Percentiles rank a stretch among this genome's conserved stretches.
phyloP scores from a whole-genome alignment of 2,329 filamentous ascomycete genomes.

The Hymenoscyphus fructigenus region DNA sequence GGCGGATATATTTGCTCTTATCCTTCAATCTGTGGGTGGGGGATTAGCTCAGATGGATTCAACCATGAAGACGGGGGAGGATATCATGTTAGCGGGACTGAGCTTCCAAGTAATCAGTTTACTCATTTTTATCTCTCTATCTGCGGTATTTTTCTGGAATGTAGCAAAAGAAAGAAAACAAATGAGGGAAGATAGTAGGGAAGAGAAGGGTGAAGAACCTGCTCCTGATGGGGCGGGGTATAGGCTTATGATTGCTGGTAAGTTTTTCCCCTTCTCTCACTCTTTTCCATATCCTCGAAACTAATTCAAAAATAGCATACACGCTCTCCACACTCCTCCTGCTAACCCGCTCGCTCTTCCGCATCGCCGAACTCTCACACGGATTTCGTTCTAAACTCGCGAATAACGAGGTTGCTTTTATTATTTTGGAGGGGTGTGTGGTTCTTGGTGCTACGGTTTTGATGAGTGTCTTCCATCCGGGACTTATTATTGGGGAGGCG shows the following conservation, averaged over 20 bases:
- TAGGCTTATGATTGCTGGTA: slow-evolving; percentile 2
- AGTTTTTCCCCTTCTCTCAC: background rate
- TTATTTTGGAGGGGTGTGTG: slow-evolving; percentile 44
- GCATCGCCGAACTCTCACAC: slow-evolving; percentile 55
- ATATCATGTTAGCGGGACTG: slow-evolving; percentile 42
- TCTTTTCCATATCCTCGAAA: background rate
- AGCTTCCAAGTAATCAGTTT: slow-evolving; percentile 40
- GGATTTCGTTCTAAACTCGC: slow-evolving; percentile 53
- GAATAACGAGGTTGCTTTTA: slow-evolving; percentile 44
- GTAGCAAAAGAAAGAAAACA: slow-evolving; percentile 15
- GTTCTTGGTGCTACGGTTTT: slow-evolving; percentile 33
- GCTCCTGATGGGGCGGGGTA: background rate
- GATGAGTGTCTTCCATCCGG: slow-evolving; percentile 38
- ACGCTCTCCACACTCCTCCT: slow-evolving; percentile 49
- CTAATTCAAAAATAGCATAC: slow-evolving; percentile 31
- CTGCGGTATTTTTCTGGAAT: slow-evolving; percentile 19
- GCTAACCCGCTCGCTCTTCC: slow-evolving; percentile 55
- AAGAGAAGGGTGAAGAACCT: background rate
- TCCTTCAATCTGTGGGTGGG: slow-evolving; percentile 58
- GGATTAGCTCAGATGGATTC: slow-evolving; percentile 43
- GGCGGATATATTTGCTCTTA: slow-evolving; percentile 55
- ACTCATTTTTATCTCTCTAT: slow-evolving; percentile 29
- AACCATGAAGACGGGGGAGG: slow-evolving; percentile 25
- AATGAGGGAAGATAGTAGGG: no score
- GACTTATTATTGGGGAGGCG: slow-evolving; percentile 18